These are phyloP conservation scores for Mixia osmundae DNA, from an alignment of 1,284 basidiomycete species.

Conservation along the genomic window DNA sequence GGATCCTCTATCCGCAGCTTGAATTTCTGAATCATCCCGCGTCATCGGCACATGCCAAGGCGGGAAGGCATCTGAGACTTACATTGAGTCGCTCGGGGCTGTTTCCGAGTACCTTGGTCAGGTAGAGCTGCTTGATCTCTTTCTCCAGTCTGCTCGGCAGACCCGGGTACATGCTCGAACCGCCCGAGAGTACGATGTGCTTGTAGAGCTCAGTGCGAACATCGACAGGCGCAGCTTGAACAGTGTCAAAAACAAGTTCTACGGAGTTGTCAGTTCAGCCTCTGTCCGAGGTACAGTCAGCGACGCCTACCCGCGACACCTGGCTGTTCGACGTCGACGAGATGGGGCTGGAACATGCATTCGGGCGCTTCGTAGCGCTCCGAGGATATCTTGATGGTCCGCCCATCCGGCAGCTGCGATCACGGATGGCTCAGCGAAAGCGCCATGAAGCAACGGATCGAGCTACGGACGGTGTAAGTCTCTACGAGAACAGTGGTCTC, in stretches of 20 bases:
- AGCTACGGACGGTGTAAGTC: slow-evolving; percentile 54
- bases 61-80: slow-evolving; percentile 21
- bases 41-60: neutral
- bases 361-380: slow-evolving; percentile 99
- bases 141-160: slow-evolving; percentile 90
- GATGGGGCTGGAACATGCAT: slow-evolving; percentile 98
- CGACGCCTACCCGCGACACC: slow-evolving; percentile 55
- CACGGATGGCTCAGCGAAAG: neutral
- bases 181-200: slow-evolving; percentile 90
- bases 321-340: slow-evolving; percentile 91
- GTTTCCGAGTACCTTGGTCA: slow-evolving; percentile 65
- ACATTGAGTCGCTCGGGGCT: slow-evolving; percentile 70
- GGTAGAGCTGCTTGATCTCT: slow-evolving; percentile 97
- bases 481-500: slow-evolving; percentile 94
- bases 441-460: neutral
- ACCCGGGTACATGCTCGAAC: slow-evolving; percentile 96
- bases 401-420: slow-evolving; percentile 70
- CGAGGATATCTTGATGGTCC: slow-evolving; percentile 87
- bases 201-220: slow-evolving; percentile 82
- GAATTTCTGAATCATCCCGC: slow-evolving; percentile 49
- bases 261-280: slow-evolving; percentile 3
- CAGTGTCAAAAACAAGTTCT: slow-evolving; percentile 93
- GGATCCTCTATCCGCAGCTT: slow-evolving; percentile 97
- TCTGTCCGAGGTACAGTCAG: neutral
- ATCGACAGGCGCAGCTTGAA: slow-evolving; percentile 79